Base-by-base conservation (phyloP, 768 basidiomycete species). In the Leucosporidium creatinivorum region DNA sequence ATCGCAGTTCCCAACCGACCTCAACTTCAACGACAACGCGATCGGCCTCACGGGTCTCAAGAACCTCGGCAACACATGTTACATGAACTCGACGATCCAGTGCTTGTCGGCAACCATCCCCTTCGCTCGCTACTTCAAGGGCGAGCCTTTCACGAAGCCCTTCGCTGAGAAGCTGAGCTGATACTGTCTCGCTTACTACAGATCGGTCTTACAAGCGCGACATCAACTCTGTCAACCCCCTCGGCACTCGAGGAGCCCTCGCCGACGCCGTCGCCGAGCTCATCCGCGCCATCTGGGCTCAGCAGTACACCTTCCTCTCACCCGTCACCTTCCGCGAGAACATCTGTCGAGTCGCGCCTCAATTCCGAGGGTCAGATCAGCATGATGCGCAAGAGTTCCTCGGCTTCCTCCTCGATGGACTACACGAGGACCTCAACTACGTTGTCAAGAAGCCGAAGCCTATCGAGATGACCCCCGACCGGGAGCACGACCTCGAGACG, bases 331-430 rank as follows among this genome's bases (percentile, higher is more conserved):
- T 96, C 80, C 82, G 93, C 76, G 91, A 93, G 75, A 89, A 91
- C 76, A 81, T 93, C 60, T 92, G 92, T 75, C 84, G 89, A 21
- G 81, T 97, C 26, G 81, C 93, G 62, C 89, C 87, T 73, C 68
- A 73, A 47, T 70, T 97, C 77, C 84, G 85, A 33, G 92, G 91
- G 1, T 84, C 87, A 23, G 88, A 94, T 8, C 96, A 99, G 78
- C 96, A 99, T 74, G 96, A 99, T 77, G 93, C 93, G 13, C 96
- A 99, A 74, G 96, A 99, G 77, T 85, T 99, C 26, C 88, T 99
- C 59, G 94, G 94, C 21, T 99, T 99, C 79, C 82, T 98, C 21
- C 83, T 99, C 23, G 96, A 99, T 76, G 93, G 96, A 4, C 79
- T 99, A 64, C 96, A 99, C 75, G 96, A 99, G 79, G 96, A 99